Evolutionary conservation across 352 stramenopile genomes (phyloP).

Genomic region (Aphanomyces stellatus): DNA sequence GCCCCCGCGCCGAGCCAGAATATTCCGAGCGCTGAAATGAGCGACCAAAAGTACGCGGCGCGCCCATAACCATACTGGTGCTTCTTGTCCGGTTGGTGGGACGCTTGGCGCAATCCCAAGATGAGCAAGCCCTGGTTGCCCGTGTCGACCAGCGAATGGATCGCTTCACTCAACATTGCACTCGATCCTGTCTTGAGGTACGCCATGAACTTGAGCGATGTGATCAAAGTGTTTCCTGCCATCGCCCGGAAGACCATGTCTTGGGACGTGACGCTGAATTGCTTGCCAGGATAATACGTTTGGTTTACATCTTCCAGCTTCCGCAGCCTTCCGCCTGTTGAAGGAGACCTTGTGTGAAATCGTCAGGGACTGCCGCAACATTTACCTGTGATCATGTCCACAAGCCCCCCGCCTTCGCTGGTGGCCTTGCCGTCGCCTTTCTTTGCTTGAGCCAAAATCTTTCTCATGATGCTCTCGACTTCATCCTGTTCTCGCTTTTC

Average conservation of each 20-base stretch:
- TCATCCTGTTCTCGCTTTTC: conserved; percentile 17
- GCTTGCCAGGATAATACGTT: conserved; percentile 74
- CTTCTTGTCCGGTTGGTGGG: conserved; percentile 84
- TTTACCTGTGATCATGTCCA: conserved; percentile 13
- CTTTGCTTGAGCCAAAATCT: conserved; percentile 15
- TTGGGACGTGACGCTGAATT: conserved; percentile 64
- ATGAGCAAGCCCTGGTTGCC: conserved; percentile 94
- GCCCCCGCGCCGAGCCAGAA: conserved; percentile 96
- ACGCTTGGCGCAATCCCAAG: conserved; percentile 70
- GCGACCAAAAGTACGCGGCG: conserved; percentile 97
- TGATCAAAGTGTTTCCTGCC: conserved; percentile 93
- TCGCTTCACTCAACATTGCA: conserved; percentile 95
- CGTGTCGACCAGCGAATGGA: conserved; percentile 96
- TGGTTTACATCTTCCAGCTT: conserved; percentile 76
- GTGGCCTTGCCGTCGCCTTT: not conserved
- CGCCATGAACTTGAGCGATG: conserved; percentile 80
- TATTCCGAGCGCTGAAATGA: conserved; percentile 97
- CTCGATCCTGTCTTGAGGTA: conserved; percentile 91
- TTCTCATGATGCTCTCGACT: conserved; percentile 20
- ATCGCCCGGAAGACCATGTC: conserved; percentile 85
- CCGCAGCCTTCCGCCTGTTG: not conserved
- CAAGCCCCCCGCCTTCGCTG: conserved; percentile 1
- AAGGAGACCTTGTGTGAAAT: too few relatives aligned
- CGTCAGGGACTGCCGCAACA: too few relatives aligned
- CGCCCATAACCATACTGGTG: conserved; percentile 98